Base-by-base conservation (phyloP, 768 basidiomycete species). In the Mycena albidolilacea region DNA sequence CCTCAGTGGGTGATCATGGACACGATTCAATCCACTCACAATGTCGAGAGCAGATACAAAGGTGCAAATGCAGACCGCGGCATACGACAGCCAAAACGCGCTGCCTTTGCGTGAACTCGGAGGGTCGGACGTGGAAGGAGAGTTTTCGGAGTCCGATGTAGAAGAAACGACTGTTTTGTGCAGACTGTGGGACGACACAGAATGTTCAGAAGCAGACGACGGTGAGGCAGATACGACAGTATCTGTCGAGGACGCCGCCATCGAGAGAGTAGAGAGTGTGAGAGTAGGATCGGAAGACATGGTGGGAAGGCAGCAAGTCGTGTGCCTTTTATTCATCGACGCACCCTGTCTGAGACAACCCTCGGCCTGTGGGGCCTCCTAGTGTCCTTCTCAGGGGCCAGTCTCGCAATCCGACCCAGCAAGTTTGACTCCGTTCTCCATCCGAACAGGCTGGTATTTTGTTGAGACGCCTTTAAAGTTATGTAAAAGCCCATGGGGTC, bases 41-140 rank as follows among this genome's bases (percentile, higher is more conserved):
- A 63, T 48, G 39, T 63, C 61, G 23, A 63, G 61, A 46, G 61
- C 61, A 35, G 61, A 44, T 2, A 63, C 61, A 46, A 63, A 64
- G 11, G 62, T 64, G 35, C 62, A 64, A n/a, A 64, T 48, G 35
- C 62, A 64, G 9, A 64, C 30, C 1, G 62, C 62, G 46, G 35
- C 46, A 35, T 64, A 64, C 3, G 62, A 50, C 10, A 64, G 48
- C 62, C 62, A 64, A 48, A 64, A 64, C 35, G 62, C 62, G 35
- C 62, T 64, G 62, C 46, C 35, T 38, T 50, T 64, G 30, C 46
- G 62, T 64, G 62, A 10, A 30, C 46, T 48, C 46, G 7, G 46
- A 48, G 46, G 46, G 17, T 11, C 11, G 5, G 15, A 48, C 5
- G 17, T 48, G 17, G 17, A 48, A 48, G 46, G 14, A 48, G 46